These are phyloP conservation scores for Globisporangium megalacanthum DNA, from an alignment of 352 stramenopile species.

Conservation along the genomic window DNA sequence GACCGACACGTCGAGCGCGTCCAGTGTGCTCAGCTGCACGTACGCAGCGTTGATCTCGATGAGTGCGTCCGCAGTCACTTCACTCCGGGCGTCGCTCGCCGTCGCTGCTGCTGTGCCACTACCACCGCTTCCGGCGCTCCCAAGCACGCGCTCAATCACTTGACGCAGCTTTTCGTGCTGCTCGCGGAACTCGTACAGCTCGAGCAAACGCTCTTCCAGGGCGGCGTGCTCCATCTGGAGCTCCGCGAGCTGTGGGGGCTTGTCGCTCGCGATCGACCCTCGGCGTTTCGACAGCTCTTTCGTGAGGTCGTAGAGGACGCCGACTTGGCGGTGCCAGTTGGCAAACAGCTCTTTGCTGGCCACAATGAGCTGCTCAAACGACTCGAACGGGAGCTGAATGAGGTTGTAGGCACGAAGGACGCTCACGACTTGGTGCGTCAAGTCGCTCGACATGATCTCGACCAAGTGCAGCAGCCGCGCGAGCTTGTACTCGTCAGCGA, in stretches of 20 bases:
- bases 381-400: slow-evolving; percentile 78
- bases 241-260: slow-evolving; percentile 71
- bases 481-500: slow-evolving; percentile 86
- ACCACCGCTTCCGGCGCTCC: slow-evolving; percentile 27
- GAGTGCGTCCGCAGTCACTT: slow-evolving; percentile 77
- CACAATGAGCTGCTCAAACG: slow-evolving; percentile 72
- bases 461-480: slow-evolving; percentile 72
- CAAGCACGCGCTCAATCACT: slow-evolving; percentile 85
- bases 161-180: slow-evolving; percentile 88
- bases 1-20: slow-evolving; percentile 83
- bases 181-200: slow-evolving; percentile 88
- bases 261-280: slow-evolving; percentile 78
- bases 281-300: slow-evolving; percentile 85
- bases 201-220: slow-evolving; percentile 84
- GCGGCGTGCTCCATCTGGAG: slow-evolving; percentile 81
- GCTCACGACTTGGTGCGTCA: slow-evolving; percentile 77
- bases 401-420: slow-evolving; percentile 79
- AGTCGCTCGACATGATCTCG: slow-evolving; percentile 84
- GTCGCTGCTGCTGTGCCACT: slow-evolving; percentile 4
- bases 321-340: slow-evolving; percentile 83
- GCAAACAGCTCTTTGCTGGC: slow-evolving; percentile 83
- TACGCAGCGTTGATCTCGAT: slow-evolving; percentile 89
- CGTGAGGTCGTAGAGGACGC: slow-evolving; percentile 78
- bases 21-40: slow-evolving; percentile 64
- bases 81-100: slow-evolving; percentile 35